A percentile compares a stretch with the other conserved stretches of the same genome.
Conservation (phyloP, 805 yeast species). For the Ogataea methanolica region DNA sequence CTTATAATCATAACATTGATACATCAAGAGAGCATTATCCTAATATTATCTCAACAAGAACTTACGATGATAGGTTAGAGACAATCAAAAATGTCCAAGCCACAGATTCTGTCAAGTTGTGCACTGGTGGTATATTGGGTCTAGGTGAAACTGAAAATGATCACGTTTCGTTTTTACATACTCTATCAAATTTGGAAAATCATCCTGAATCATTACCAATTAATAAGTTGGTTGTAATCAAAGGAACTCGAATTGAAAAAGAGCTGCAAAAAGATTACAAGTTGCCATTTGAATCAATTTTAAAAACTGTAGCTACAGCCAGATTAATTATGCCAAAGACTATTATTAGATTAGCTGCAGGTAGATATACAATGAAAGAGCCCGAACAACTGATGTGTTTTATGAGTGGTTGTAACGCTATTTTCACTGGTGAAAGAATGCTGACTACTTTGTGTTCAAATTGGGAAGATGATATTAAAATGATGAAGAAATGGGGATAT, state of each 20-base stretch:
- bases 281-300: constrained; percentile 54
- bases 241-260: constrained; percentile 71
- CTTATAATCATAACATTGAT: constrained; percentile 78
- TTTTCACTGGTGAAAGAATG: constrained; percentile 79
- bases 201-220: constrained; percentile 85
- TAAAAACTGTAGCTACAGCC: constrained; percentile 73
- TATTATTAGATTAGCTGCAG: constrained; percentile 74
- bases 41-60: constrained; percentile 63
- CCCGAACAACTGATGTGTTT: constrained; percentile 71
- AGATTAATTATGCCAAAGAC: constrained; percentile 68
- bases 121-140: constrained; percentile 79
- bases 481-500: constrained; percentile 66
- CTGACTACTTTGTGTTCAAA: constrained; percentile 78
- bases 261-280: constrained; percentile 43
- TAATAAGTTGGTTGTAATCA: constrained; percentile 70
- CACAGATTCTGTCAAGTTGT: constrained; percentile 57
- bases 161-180: constrained; percentile 62
- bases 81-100: constrained; percentile 62
- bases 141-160: constrained; percentile 72
- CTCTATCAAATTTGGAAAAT: constrained; percentile 60
- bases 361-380: constrained; percentile 77
- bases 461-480: constrained; percentile 73
- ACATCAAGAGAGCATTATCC: constrained; percentile 76
- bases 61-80: constrained; percentile 64
- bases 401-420: constrained; percentile 75